Evolutionary conservation across 805 yeast genomes (phyloP), one percentile per base, ranked within the genome.

Genomic region (Ogataea nakhonphanomensis): DNA sequence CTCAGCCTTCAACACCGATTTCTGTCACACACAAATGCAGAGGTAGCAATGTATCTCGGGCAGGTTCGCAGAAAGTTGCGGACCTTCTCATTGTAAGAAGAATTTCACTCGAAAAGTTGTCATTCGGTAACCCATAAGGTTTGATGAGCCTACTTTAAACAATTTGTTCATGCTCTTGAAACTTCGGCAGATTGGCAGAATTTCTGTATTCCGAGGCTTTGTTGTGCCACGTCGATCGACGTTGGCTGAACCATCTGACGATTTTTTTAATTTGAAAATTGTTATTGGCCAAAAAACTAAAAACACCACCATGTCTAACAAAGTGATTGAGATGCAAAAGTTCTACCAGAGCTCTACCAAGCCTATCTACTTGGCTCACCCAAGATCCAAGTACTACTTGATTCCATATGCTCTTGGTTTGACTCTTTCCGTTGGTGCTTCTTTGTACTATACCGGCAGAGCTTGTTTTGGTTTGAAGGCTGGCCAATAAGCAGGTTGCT

Each of bases 361-460:
- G 62, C 81, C 81, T 53, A 64, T 77, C 55, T 78, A 77, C 79
- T 34, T 54, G 45, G 59, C 65, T 25, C 77, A 74, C 64, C 84
- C 84, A 59, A 76, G 79, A 61, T 77, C 93, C 51, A 83, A 83
- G 67, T 69, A 73, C 56, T 65, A 81, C 61, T 74, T 85, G 51
- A 81, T 79, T 68, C 95, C 95, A 60, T 86, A 79, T 76, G 81
- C 74, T 70, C 86, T 85, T 48, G 70, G 80, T 46, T 81, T 85
- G 65, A 69, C 85, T 41, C 72, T 81, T 46, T 70, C 86, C 49
- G 77, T 86, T 37, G 72, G 71, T 44, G 74, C 76, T 45, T 83
- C 93, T 46, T 70, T 81, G 53, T 76, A 67, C 70, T 84, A 79
- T 76, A 61, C 77, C 41, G 85, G 79, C 54, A 79, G 89, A 71